phyloP scores from a whole-genome alignment of 306 rosid genomes.

The Geum urbanum region DNA sequence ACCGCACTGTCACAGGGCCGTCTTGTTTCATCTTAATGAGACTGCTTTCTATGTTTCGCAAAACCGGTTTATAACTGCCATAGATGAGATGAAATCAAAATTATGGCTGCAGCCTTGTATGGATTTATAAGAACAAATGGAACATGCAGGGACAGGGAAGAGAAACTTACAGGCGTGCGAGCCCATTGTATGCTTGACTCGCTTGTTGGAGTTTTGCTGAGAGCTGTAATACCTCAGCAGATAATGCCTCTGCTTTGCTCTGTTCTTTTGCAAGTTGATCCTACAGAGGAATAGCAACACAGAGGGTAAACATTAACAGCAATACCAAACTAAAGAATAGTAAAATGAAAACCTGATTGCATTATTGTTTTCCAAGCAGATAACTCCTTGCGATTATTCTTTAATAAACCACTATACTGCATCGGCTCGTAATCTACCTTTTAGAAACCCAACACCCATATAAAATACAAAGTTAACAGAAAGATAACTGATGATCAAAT shows the following conservation, averaged over 20 bases:
- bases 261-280: constrained; percentile 76
- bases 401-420: background rate
- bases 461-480: background rate
- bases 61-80: constrained; percentile 79
- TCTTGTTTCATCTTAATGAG: constrained; percentile 86
- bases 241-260: constrained; percentile 72
- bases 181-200: constrained; percentile 74
- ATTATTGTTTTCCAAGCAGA: background rate
- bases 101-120: background rate
- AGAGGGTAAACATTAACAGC: background rate
- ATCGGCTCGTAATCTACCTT: background rate
- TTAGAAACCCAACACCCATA: background rate
- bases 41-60: constrained; percentile 72
- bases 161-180: constrained; percentile 57
- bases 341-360: background rate
- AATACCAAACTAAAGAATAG: background rate
- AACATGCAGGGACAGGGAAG: background rate
- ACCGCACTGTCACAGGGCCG: constrained; percentile 41
- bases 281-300: constrained; percentile 34
- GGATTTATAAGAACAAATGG: background rate
- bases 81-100: constrained; percentile 18
- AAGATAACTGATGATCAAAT: background rate
- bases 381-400: background rate
- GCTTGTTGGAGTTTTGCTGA: constrained; percentile 83
- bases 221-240: constrained; percentile 86